Base-by-base conservation (phyloP, 108 stramenopile species). In the Nitzschia palea region DNA sequence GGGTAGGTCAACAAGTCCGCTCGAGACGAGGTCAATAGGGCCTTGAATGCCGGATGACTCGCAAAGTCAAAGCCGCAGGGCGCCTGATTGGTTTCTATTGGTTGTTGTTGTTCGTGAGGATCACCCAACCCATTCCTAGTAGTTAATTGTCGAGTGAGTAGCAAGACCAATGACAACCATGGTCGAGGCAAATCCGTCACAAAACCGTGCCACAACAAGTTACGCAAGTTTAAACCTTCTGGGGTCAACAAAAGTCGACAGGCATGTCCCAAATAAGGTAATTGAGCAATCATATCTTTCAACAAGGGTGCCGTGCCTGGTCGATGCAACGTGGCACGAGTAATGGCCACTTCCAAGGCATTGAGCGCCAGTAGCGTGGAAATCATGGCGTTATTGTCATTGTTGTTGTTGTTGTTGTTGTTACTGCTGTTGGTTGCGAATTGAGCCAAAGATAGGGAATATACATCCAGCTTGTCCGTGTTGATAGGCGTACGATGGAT, bases 201-300 rank as follows among this genome's bases (percentile, higher is more conserved):
- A 67, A 88, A 88, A 5, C 87, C 87, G 74, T 88, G 84, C 62
- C 80, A 84, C n/a, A 86, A 29, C 33, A 88, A 65, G 55, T 88
- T 88, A 30, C 87, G 65, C n/a, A 88, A 58, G 75, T 88, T 88
- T 12, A 88, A 55, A 23, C 84, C 87, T 18, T 29, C 47, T 23
- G 44, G 71, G 18, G 83, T 82, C 20, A 86, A 73, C 44, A 88
- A 61, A 4, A 88, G 54, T 9, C 67, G 47, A 34, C 82, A 54
- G 44, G 26, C 70, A 25, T 5, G 31, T 4, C 25, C 4, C 10
- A 68, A 6, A 18, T 40, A 18, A 37, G 43, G 1, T 17, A 36
- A 54, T 32, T 23, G 42, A 2, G 29, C 31, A 17, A 82, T 54
- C 81, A 78, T 82, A 54, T 43, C 52, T 57, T 74, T 78, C 4